Evolutionary conservation across 140 eudicot genomes (phyloP), one percentile per base, ranked within the genome.

Genomic region (Ambrosia hybrid): DNA sequence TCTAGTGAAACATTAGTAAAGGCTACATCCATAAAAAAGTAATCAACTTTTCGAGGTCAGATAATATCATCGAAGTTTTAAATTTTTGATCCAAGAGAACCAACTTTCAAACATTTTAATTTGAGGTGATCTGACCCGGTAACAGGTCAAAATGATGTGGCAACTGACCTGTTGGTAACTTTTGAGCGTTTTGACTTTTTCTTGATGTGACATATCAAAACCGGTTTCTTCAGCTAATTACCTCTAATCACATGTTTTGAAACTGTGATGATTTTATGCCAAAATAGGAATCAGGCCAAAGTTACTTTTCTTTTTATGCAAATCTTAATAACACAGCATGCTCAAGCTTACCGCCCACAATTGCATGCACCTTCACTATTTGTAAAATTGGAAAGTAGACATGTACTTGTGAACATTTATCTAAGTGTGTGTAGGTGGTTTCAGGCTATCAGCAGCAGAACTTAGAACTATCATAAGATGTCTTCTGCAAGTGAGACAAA

Each of bases 391-490:
- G 30, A 21, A 21, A 21, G 30, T 21, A 21, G 30, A 21, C 30
- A 21, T 21, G 30, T 21, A 21, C 30, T 7, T 7, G 1, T 5
- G 6, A 39, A 39, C 6, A 39, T 39, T 39, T 39, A 39, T 39
- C 45, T 39, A 39, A 39, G 45, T 39, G 45, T 55, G 33, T 58
- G 39, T 58, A 57, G 73, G 26, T 75, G 70, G 72, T 84, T 71
- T 51, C 89, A 92, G 98, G 89, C 67, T 94, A 77, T 95, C 99
- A 59, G 65, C 95, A 55, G 58, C 92, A 66, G 99, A 95, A 80
- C 91, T 95, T 66, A 86, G 97, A 51, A 76, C 81, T 79, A 94
- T 95, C 66, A 78, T 95, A 55, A 80, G 99, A 78, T 95, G 85
- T 73, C 87, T 95, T 37, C 73, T 95, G 51, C 97, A 95, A 78